Evolutionary conservation across 495 filamentous ascomycete species (phyloP), one percentile per base, ranked within the genome.

Genomic region (Polyplosphaeria fusca): DNA sequence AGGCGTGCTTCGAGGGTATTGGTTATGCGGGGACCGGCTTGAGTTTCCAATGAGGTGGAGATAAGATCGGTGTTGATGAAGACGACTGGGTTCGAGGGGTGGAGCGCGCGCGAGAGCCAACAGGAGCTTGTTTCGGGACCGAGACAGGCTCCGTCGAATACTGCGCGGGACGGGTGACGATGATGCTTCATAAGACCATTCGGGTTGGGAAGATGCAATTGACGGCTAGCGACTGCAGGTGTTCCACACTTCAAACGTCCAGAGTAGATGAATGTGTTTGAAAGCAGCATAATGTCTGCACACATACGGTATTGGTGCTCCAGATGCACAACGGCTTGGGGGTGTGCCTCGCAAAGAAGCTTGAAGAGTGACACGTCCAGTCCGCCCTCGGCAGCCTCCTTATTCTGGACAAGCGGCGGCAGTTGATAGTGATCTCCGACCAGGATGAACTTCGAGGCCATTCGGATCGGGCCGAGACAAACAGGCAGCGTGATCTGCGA

Each of bases 221-320:
- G 74, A 27, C 83, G 82, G 22, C 75, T 70, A 25, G 91, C 88
- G 5, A 96, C 84, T 42, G 80, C 76, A 47, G 82, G 73, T 12
- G 82, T 93, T 5, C 93, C 93, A 64, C 93, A 98, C 68, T 93
- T 94, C 7, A 98, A 79, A 4, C 83, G 79, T 13, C 91, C 91
- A 18, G 84, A 78, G 71, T 98, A 98, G 67, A 98, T 96, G 24
- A 98, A 82, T 4, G 81, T 87, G 73, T 96, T 97, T 49, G 88
- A 91, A 22, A 98, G 80, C 12, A 83, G 79, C 93, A 97, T 97
- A 48, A 98, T 86, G 26, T 97, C 92, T 43, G 91, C 86, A 65
- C 88, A 94, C 93, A 98, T 98, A 62, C 93, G 89, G 65, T 98
- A 98, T 68, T 98, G 93, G 61, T 95, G 89, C 64, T 91, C 90